Base-by-base conservation (phyloP, 441 rosid genomes). In the Isatis lusitanica region DNA sequence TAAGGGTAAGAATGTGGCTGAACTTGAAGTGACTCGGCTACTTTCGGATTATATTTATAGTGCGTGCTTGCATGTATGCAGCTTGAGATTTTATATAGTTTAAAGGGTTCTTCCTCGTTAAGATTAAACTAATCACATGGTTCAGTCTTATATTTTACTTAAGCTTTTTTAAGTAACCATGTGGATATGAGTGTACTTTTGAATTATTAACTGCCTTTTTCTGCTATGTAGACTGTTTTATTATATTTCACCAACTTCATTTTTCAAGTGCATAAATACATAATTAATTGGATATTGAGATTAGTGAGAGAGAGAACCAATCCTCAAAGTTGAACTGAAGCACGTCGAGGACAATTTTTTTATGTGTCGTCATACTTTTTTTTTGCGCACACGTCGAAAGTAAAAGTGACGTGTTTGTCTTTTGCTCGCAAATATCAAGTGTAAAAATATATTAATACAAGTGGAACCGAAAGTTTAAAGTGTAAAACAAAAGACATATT, bases 1-100 rank as follows among this genome's bases (percentile, higher is more conserved):
- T 64, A 24, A 36, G 69, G 78, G 66, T 63, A 10, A 66, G 8
- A 30, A 75, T 79, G 75, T 71, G 84, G 72, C 82, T 73, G 79
- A 63, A 71, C 81, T 17, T 60, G 64, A 65, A 79, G 60, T 76
- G 80, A 56, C 43, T 63, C 72, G 16, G 44, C 24, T 51, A 11
- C 15, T 30, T 43, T 50, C 38, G 8, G 68, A 38, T 30, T 12
- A 28, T 39, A 57, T 84, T 79, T 84, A 82, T 81, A 74, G 81
- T 21, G 64, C 63, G 58, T 52, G 59, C 74, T 66, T 78, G 66
- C 65, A 64, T 40, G 2, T 57, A 44, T 48, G 61, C 42, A 59
- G 51, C 40, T 30, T 24, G 57, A 33, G 31, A 16, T 53, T 47
- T 55, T 35, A 74, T 26, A 46, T 65, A 46, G 36, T 33, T 18